A percentile compares a stretch with the other conserved stretches of the same genome.
These are phyloP conservation scores for Quercus bicolor DNA, from an alignment of 306 rosid species.

Conservation along the genomic window DNA sequence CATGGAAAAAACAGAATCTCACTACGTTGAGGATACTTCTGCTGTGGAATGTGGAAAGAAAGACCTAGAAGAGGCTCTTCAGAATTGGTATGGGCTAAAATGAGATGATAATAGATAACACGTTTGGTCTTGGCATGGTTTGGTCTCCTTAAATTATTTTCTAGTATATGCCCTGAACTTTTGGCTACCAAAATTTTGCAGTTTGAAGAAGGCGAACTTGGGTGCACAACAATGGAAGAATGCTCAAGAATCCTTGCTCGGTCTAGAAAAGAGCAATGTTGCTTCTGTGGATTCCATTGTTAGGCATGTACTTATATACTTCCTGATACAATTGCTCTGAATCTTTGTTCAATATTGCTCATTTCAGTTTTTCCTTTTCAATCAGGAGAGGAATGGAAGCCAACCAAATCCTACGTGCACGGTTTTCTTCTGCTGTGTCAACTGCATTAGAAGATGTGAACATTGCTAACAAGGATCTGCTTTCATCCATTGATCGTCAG, in stretches of 20 bases:
- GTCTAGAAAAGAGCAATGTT: conserved; percentile 69
- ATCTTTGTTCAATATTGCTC: conserved; percentile 8
- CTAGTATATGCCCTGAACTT: conserved; percentile 17
- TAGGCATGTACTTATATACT: conserved; percentile 46
- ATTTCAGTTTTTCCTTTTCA: conserved; percentile 3
- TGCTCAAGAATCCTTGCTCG: conserved; percentile 87
- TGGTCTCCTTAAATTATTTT: conserved; percentile 9
- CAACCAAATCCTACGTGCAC: conserved; percentile 66
- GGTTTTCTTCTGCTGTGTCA: conserved; percentile 67
- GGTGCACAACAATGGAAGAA: conserved; percentile 93
- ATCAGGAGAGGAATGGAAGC: conserved; percentile 83
- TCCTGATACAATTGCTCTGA: background rate
- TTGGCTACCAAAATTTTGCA: conserved; percentile 31
- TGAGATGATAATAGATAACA: background rate
- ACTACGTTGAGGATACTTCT: conserved; percentile 71
- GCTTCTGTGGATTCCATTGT: conserved; percentile 79
- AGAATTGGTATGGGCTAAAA: conserved; percentile 58
- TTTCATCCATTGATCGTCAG: conserved; percentile 81
- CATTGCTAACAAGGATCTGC: conserved; percentile 69
- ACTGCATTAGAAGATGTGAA: conserved; percentile 83
- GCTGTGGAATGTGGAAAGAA: conserved; percentile 81
- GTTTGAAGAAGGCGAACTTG: conserved; percentile 76
- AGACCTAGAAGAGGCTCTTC: conserved; percentile 81
- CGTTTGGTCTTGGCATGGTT: conserved; percentile 1
- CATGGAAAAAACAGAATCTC: conserved; percentile 81